Evolutionary conservation across 805 yeast genomes (phyloP), one percentile per base, ranked within the genome.

Genomic region (Starmerella etchellsii): DNA sequence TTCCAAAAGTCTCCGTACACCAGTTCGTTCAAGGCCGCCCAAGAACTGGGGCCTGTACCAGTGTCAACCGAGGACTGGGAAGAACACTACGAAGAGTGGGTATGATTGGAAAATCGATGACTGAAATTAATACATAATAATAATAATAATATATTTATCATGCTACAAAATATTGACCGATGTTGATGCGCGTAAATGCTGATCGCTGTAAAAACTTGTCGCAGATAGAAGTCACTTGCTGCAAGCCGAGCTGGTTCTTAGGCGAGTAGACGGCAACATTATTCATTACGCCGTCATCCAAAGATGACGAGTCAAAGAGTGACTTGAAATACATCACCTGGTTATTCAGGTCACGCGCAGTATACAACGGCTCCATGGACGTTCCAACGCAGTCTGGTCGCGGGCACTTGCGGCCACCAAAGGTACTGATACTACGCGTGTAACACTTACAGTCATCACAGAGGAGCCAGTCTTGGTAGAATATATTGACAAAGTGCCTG

Each of bases 361-460:
- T 67, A 57, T 81, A 91, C 43, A 69, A 70, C 59, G 76, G 81
- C 44, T 73, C 66, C 84, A 85, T 70, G 9, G 25, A 20, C 51
- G 78, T 74, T 39, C 97, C 97, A 3, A 21, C 20, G 44, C 52
- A 48, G 11, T 31, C 44, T 19, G 42, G 34, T 43, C 59, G 59
- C 31, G 82, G 80, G 44, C 84, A 67, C 59, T 97, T 85, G 50
- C 88, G 70, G 51, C 78, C 76, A 40, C 95, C 96, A 54, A 82
- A 84, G 3, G 87, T 95, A 18, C 87, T 75, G 20, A 91, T 70
- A 55, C 87, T 94, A 47, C 95, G 69, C 0, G 96, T 87, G 2
- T 81, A 82, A 63, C 97, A 88, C 1, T 91, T 71, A 5, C 75
- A 57, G 53, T 91, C 96, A 58, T 81, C 93, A 64, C 99, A 91